Evolutionary conservation across 169 alveolate genomes (phyloP).

Genomic region (Perkinsus olseni): DNA sequence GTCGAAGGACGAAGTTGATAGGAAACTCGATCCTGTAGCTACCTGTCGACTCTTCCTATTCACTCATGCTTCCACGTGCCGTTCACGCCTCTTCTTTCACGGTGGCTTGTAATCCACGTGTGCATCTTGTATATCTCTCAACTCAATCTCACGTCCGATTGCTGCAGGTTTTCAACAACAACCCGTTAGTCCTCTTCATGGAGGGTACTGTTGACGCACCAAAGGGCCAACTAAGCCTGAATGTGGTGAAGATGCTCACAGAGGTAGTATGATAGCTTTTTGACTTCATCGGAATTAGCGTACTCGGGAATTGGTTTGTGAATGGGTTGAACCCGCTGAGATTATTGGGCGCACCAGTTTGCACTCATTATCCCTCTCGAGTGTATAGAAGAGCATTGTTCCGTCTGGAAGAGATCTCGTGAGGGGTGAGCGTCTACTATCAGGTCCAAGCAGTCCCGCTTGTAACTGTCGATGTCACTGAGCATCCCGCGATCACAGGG

Average conservation of each 20-base stretch:
- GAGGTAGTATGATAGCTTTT: background rate
- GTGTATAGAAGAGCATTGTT: too few relatives aligned
- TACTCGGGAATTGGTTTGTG: too few relatives aligned
- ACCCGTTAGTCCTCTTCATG: constrained; percentile 20
- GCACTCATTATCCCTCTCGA: too few relatives aligned
- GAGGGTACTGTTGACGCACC: constrained; percentile 28
- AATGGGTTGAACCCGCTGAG: too few relatives aligned
- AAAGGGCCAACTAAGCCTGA: constrained; percentile 6
- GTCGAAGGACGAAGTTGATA: background rate
- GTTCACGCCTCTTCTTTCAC: too few relatives aligned
- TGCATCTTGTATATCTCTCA: too few relatives aligned
- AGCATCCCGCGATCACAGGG: constrained; percentile 27
- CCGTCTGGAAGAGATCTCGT: too few relatives aligned
- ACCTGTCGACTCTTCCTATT: too few relatives aligned
- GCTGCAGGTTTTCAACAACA: constrained; percentile 18
- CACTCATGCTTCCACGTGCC: background rate
- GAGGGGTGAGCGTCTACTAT: background rate
- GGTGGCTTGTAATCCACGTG: too few relatives aligned
- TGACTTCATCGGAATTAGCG: too few relatives aligned
- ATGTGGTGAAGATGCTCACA: constrained; percentile 27
- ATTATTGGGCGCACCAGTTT: too few relatives aligned
- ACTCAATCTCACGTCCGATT: constrained; percentile 11
- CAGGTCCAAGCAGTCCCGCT: constrained; percentile 29
- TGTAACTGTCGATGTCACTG: constrained; percentile 17
- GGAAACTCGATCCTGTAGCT: constrained; percentile 1